Evolutionary conservation across 169 alveolate genomes (phyloP), one percentile per base, ranked within the genome.

Genomic region (Amoebophrya sp.): DNA sequence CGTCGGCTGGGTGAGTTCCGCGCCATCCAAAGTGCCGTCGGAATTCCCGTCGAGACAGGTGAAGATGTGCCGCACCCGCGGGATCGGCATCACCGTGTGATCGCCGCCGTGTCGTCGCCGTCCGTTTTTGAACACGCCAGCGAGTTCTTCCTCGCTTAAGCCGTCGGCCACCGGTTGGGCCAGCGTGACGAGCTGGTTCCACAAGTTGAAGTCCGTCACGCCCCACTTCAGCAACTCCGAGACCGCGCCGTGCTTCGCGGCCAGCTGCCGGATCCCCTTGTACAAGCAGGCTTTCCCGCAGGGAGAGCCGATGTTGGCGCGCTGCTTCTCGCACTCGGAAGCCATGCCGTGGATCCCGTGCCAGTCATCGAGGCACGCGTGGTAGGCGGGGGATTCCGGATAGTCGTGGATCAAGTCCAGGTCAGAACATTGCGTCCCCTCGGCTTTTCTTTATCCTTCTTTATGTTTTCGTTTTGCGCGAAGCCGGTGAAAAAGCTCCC

Each of bases 171-270:
- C 1, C 29, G 83, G 83, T 25, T 66, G 29, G 32, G 83, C 83
- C 39, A 66, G 32, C 0, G 32, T 25, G 1, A 66, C 83, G 35
- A 66, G 83, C 35, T 66, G 83, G 35, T 66, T 66, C 83, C 83
- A 66, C 35, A 66, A 25, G 35, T n/a, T 66, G 83, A 66, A 66
- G 32, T 66, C 83, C 39, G 83, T 66, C 39, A 66, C 83, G 35
- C 83, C 83, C 83, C 83, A 66, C 18, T 66, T 66, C 83, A 66
- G 83, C 83, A 66, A 25, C 83, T 66, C 83, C 32, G 35, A 12
- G 10, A 66, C 83, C 39, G 83, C 29, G n/a, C 83, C 83, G 35
- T 66, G 83, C 83, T 66, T 66, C 35, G 35, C 32, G 10, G 83
- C 83, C 83, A 66, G 35, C 29, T 18, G 38, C 83, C 83, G 29